Evolutionary conservation across 2,329 filamentous ascomycete species (phyloP), one percentile per base, ranked within the genome.

Genomic region (Cordyceps cicadae): DNA sequence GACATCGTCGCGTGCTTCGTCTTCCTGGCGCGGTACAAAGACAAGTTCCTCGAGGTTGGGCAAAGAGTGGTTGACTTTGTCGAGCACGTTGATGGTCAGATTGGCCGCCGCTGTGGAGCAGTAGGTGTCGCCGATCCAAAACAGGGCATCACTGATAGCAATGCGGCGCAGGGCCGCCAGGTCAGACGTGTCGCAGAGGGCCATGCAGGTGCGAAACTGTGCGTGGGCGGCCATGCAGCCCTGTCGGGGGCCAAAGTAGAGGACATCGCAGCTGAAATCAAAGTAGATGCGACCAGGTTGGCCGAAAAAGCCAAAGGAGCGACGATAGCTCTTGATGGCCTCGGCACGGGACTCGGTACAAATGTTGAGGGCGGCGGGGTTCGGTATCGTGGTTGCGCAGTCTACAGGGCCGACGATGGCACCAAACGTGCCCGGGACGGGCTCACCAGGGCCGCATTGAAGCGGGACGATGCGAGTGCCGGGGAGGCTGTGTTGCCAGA

Each of bases 311-410:
- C 76, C 75, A 61, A 81, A 79, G 60, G 70, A 68, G 43, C 70
- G 72, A 14, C 59, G 64, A 63, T 80, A 80, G 26, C 67, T 68
- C 63, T 74, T 75, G 54, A 77, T 64, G 3, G 77, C 74, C 63
- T 80, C 76, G 59, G 62, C 54, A 43, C 79, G 77, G 17, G 79
- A 77, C 66, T 81, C 79, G 61, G 69, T 67, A 67, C 77, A 80
- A 57, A 70, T 72, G 62, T 80, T 76, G 41, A 81, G 74, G 66
- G 75, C 78, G 61, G 69, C 69, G 4, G 79, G 79, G 24, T 78
- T 68, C 3, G 69, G 64, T 5, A 74, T 72, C n/a, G 72, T 64
- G 3, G 78, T 79, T 6, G 71, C 74, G 67, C 76, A 79, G 54
- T 75, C 75, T 9, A 61, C 66, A 29, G 65, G 15, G 56, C 14